Evolutionary conservation across 805 yeast genomes (phyloP), one percentile per base, ranked within the genome.

Genomic region (Scheffersomyces amazonensis): DNA sequence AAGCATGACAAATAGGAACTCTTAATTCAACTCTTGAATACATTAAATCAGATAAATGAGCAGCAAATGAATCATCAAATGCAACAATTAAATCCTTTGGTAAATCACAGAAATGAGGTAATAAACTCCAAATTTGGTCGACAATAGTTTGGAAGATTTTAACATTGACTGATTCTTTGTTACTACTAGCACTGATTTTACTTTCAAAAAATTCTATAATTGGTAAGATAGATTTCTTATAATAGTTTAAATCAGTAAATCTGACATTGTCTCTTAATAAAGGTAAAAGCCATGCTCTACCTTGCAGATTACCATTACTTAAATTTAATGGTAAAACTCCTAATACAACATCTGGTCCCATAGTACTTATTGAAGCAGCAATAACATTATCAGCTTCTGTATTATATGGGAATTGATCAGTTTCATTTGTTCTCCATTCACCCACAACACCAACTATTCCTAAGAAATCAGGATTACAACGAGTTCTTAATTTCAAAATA

Each of bases 211-310:
- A 64, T 28, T 70, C 69, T 34, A 73, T 73, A 28, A 82, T 60
- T 19, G 98, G 98, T 12, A 84, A 60, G 36, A 93, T 74, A 27
- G 80, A 69, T 16, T 62, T 61, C 41, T 75, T 72, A 62, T 79
- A 93, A 55, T 72, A 87, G 0, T 74, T 66, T 39, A 93, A 67
- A 33, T 74, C 71, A 2, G 97, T 83, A 51, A 79, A 75, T 50
- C 81, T 76, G 19, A 88, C 84, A 52, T 87, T 81, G 52, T 90
- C 97, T 65, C 97, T 83, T 44, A 93, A 73, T 23, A 93, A 58
- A 9, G 99, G 99, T 47, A 93, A 73, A 50, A 93, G 56, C 97
- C 98, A 93, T 32, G 97, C 97, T 57, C 98, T 78, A 32, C 97
- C 97, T n/a, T 81, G 75, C 22, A 66, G 62, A 18, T 67, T 50